These are phyloP conservation scores for Trapa bicornis DNA, from an alignment of 345 rosid genomes.

Conservation along the genomic window DNA sequence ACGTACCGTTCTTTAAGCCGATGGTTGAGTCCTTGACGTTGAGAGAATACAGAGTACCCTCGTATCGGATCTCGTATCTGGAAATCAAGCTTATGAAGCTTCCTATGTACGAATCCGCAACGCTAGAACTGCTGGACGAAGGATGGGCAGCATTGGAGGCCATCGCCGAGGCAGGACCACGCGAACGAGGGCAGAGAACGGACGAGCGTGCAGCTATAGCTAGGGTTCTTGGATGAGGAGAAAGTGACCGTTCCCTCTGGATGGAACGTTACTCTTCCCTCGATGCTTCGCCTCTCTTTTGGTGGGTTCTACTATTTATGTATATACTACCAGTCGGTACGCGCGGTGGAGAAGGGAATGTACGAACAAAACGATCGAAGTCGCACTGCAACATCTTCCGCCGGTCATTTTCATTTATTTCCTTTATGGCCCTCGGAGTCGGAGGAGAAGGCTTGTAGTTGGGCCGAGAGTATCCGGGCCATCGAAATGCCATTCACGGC, in stretches of 20 bases:
- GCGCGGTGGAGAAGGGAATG: too few relatives aligned
- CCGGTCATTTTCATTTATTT: too few relatives aligned
- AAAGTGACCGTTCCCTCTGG: background rate
- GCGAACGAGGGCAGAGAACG: background rate
- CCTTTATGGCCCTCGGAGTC: too few relatives aligned
- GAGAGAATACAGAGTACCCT: constrained; percentile 79
- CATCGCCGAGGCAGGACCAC: constrained; percentile 18
- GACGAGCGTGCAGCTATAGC: background rate
- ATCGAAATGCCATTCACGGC: too few relatives aligned
- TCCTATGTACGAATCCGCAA: constrained; percentile 86
- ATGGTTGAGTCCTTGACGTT: constrained; percentile 93
- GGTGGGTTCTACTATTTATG: too few relatives aligned
- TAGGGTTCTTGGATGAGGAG: background rate
- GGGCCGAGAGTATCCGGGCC: too few relatives aligned
- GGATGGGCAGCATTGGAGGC: constrained; percentile 41
- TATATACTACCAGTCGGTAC: too few relatives aligned
- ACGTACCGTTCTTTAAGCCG: constrained; percentile 71
- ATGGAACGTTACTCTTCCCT: background rate
- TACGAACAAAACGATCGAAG: too few relatives aligned
- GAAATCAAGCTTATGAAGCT: constrained; percentile 97
- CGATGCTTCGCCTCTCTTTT: background rate
- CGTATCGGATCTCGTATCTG: constrained; percentile 91
- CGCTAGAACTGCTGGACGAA: constrained; percentile 32
- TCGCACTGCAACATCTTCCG: too few relatives aligned
- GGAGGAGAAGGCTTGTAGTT: too few relatives aligned